Conservation (phyloP, 1,284 basidiomycete species). For the Ustilago shanxiensis region DNA sequence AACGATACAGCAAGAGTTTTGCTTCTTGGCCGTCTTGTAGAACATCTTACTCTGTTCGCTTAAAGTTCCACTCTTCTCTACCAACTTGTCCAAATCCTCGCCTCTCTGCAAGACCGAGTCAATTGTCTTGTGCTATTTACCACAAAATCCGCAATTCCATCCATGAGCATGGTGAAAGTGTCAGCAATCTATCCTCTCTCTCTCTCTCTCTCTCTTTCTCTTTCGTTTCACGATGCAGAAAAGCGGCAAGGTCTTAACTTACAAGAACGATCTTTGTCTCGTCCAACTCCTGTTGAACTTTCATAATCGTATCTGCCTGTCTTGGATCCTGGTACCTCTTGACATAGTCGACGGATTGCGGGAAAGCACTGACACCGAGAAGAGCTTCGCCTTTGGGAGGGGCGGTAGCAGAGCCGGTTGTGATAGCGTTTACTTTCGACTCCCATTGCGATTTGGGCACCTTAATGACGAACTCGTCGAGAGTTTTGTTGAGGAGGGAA, state of each 20-base stretch:
- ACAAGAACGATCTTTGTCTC: constrained; percentile 93
- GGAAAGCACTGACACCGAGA: constrained; percentile 65
- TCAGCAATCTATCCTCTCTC: background rate
- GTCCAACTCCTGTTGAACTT: constrained; percentile 96
- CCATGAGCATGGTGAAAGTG: background rate
- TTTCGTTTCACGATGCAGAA: too few species aligned
- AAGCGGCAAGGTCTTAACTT: too few species aligned
- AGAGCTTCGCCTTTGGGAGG: constrained; percentile 66
- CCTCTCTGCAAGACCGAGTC: constrained; percentile 96
- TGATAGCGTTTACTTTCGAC: constrained; percentile 59
- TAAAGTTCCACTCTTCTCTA: constrained; percentile 91
- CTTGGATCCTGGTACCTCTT: constrained; percentile 96
- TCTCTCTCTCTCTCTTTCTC: too few species aligned
- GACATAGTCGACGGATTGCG: constrained; percentile 81
- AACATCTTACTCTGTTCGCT: constrained; percentile 90
- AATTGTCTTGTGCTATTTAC: constrained; percentile 88
- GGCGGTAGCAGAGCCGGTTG: constrained; percentile 57
- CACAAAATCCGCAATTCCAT: background rate
- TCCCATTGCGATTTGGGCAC: constrained; percentile 78
- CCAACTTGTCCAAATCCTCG: constrained; percentile 96
- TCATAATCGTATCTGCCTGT: constrained; percentile 98
- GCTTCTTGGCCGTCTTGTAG: constrained; percentile 93
- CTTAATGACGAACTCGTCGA: constrained; percentile 91
- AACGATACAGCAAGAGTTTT: constrained; percentile 61
- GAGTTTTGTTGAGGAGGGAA: constrained; percentile 90